Evolutionary conservation across 2,329 filamentous ascomycete genomes (phyloP).

Genomic region (Aspergillus bombycis): DNA sequence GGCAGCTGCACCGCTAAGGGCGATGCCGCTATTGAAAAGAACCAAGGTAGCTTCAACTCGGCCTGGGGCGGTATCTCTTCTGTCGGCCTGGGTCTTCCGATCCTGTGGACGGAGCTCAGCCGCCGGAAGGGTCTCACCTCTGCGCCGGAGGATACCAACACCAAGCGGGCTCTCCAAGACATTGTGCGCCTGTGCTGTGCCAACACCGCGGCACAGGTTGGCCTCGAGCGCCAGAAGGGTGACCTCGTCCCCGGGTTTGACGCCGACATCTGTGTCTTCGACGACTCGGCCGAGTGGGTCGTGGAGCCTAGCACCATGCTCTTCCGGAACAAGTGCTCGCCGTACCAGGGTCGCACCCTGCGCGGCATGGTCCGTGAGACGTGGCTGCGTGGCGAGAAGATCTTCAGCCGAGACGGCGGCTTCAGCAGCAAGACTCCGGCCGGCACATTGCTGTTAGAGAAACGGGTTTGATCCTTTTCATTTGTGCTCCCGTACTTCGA

Average conservation of each 20-base stretch:
- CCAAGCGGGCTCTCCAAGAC: conserved; percentile 67
- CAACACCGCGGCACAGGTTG: conserved; percentile 87
- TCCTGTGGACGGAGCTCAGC: conserved; percentile 78
- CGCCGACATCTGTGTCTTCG: conserved; percentile 89
- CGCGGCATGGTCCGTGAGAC: conserved; percentile 80
- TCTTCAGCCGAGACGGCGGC: conserved; percentile 69
- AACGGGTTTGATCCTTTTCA: conserved; percentile 32
- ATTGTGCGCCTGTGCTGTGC: conserved; percentile 83
- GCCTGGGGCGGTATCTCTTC: conserved; percentile 97
- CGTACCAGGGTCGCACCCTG: conserved; percentile 81
- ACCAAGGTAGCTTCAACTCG: conserved; percentile 83
- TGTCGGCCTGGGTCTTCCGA: conserved; percentile 88
- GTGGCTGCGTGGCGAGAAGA: conserved; percentile 74
- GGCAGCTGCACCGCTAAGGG: conserved; percentile 42
- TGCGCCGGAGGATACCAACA: conserved; percentile 41
- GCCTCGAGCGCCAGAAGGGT: conserved; percentile 80
- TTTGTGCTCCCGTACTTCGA: conserved; percentile 12
- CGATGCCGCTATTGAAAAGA: conserved; percentile 36
- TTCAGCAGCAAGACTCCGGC: conserved; percentile 40
- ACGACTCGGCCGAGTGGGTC: conserved; percentile 77
- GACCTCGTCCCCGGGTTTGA: conserved; percentile 79
- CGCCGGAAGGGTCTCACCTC: conserved; percentile 57
- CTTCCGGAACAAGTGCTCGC: conserved; percentile 90
- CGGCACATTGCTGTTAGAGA: conserved; percentile 46
- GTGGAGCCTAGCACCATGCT: conserved; percentile 79